Conservation (phyloP, 2,329 filamentous ascomycete species). For the Fusarium guadeloupense region DNA sequence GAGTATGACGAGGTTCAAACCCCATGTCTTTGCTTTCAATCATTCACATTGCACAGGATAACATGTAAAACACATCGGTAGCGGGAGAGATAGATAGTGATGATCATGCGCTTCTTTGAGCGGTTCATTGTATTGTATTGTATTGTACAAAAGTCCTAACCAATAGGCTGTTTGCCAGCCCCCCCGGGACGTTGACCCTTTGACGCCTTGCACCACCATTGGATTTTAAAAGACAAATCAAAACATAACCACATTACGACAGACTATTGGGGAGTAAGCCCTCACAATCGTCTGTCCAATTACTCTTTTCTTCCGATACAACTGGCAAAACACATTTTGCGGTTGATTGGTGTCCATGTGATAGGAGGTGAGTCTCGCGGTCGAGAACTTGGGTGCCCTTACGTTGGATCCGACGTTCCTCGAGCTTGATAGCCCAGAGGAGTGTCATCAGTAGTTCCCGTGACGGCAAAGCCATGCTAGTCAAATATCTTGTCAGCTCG, state of each 20-base stretch:
- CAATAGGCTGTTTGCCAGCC: constrained; percentile 24
- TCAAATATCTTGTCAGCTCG: constrained; percentile 50
- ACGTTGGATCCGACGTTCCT: constrained; percentile 50
- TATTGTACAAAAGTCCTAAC: constrained; percentile 33
- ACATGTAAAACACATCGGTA: not conserved
- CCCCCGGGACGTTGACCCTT: constrained; percentile 34
- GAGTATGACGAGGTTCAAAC: no score
- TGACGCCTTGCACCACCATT: constrained; percentile 28
- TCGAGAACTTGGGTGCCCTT: constrained; percentile 36
- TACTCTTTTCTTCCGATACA: constrained; percentile 34
- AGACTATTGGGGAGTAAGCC: constrained; percentile 32
- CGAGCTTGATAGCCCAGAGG: constrained; percentile 56
- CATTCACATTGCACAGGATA: not conserved
- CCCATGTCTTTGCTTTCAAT: no score
- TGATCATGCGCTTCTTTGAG: constrained; percentile 30
- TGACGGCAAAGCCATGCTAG: constrained; percentile 54
- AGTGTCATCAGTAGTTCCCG: constrained; percentile 60
- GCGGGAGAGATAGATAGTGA: not conserved
- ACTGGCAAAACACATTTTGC: constrained; percentile 38
- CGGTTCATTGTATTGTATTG: constrained; percentile 34
- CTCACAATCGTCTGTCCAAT: constrained; percentile 24
- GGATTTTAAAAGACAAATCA: constrained; percentile 11
- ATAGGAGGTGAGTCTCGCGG: constrained; percentile 37
- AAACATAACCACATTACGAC: constrained; percentile 30
- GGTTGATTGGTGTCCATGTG: constrained; percentile 33